Conservation (phyloP, 2,329 filamentous ascomycete species). For the Aspergillus novoparasiticus region DNA sequence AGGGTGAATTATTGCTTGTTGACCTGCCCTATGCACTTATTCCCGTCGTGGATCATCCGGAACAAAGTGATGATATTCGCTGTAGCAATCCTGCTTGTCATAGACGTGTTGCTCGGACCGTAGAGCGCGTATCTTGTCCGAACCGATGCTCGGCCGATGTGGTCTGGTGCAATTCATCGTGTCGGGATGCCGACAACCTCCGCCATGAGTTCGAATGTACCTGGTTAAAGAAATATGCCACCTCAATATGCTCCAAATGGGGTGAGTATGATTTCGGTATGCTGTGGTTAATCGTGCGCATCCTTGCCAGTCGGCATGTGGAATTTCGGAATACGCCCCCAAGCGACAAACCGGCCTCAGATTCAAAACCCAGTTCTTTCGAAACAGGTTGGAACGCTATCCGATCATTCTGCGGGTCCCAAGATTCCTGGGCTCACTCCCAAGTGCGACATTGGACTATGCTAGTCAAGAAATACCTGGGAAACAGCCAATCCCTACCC, state of each 20-base stretch:
- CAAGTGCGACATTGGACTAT: constrained; percentile 29
- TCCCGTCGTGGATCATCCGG: constrained; percentile 32
- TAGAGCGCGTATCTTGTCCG: constrained; percentile 20
- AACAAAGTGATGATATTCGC: constrained; percentile 24
- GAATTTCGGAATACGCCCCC: constrained; percentile 1
- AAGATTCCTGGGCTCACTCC: constrained; percentile 32
- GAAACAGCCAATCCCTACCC: constrained; percentile 9
- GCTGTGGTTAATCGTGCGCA: constrained; percentile 37
- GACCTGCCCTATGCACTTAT: constrained; percentile 36
- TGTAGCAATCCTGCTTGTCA: constrained; percentile 37
- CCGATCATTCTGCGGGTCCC: constrained; percentile 32
- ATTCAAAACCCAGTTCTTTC: background rate
- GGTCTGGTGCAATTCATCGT: constrained; percentile 30
- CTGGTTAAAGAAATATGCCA: constrained; percentile 31
- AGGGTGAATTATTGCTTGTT: constrained; percentile 30
- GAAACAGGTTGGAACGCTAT: constrained; percentile 29
- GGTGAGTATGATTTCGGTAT: constrained; percentile 38
- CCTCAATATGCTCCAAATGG: constrained; percentile 29
- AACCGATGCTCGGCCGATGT: constrained; percentile 31
- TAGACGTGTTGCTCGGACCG: constrained; percentile 10
- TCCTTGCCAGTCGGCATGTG: constrained; percentile 28
- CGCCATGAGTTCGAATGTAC: constrained; percentile 35
- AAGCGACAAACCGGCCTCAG: too few species aligned
- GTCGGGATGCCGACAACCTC: constrained; percentile 23
- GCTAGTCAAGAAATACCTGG: constrained; percentile 35